Conservation (phyloP, 2,329 filamentous ascomycete species). For the Epichloe typhina region DNA sequence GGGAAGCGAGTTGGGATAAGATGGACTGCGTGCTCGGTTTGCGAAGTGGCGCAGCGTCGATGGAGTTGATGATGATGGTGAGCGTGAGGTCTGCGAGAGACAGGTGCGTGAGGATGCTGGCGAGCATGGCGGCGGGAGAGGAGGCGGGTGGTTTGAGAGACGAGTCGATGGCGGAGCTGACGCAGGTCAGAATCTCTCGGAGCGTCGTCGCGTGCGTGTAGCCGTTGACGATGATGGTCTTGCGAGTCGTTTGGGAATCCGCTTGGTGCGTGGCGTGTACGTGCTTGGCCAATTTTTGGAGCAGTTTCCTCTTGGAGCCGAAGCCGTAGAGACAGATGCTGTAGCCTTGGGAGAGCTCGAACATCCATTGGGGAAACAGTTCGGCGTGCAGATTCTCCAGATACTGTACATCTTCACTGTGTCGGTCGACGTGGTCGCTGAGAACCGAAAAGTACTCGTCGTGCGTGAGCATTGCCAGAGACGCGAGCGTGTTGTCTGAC, state of each 20-base stretch:
- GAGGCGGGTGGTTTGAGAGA: slow-evolving; percentile 39
- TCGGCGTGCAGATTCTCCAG: slow-evolving; percentile 63
- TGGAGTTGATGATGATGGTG: slow-evolving; percentile 69
- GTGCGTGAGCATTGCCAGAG: slow-evolving; percentile 66
- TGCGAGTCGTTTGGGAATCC: slow-evolving; percentile 23
- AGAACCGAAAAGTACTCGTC: slow-evolving; percentile 74
- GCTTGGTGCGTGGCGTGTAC: slow-evolving; percentile 28
- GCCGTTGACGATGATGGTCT: slow-evolving; percentile 76
- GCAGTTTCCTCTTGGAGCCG: slow-evolving; percentile 70
- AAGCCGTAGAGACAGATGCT: slow-evolving; percentile 86
- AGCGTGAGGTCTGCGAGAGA: slow-evolving; percentile 31
- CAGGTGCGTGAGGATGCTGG: slow-evolving; percentile 51
- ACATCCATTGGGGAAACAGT: slow-evolving; percentile 79
- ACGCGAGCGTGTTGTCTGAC: slow-evolving; percentile 70
- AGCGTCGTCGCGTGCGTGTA: slow-evolving; percentile 56
- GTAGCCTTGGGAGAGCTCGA: slow-evolving; percentile 79
- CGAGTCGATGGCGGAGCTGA: slow-evolving; percentile 50
- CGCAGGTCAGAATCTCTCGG: slow-evolving; percentile 54
- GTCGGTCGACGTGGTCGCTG: slow-evolving; percentile 51
- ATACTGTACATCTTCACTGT: slow-evolving; percentile 55
- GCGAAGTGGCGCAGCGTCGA: slow-evolving; percentile 69
- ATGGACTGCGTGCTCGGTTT: slow-evolving; percentile 55
- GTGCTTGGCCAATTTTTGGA: slow-evolving; percentile 63
- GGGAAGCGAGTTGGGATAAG: slow-evolving; percentile 63
- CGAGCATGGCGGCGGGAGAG: slow-evolving; percentile 55